Evolutionary conservation across 164 flowering plant species (phyloP).

Genomic region (Brasenia schreberi): DNA sequence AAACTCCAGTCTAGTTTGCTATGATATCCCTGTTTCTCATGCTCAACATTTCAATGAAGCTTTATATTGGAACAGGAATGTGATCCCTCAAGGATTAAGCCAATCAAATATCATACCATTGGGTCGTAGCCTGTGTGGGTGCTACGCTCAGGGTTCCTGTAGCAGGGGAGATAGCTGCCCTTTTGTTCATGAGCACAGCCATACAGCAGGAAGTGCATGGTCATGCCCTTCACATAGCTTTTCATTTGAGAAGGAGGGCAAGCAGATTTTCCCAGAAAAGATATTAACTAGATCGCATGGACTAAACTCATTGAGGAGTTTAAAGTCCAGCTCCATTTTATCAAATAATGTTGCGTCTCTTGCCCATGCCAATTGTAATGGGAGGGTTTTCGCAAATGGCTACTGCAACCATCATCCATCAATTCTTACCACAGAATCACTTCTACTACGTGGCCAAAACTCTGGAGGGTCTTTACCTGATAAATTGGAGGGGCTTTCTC

Average conservation of each 20-base stretch:
- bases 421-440: slow-evolving; percentile 3
- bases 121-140: slow-evolving; percentile 9
- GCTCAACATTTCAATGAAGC: slow-evolving; percentile 20
- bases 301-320: slow-evolving; percentile 18
- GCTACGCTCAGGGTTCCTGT: slow-evolving; percentile 15
- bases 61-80: slow-evolving; percentile 12
- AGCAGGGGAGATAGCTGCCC: slow-evolving; percentile 15
- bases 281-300: slow-evolving; percentile 38
- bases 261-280: slow-evolving; percentile 33
- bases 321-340: neutral
- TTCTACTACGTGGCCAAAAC: slow-evolving; percentile 10
- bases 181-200: slow-evolving; percentile 11
- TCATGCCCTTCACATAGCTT: slow-evolving; percentile 2
- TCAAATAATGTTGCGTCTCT: neutral
- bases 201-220: slow-evolving; percentile 4
- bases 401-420: slow-evolving; percentile 1
- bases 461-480: slow-evolving; percentile 9
- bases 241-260: slow-evolving; percentile 23
- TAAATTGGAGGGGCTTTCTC: neutral
- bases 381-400: slow-evolving; percentile 1
- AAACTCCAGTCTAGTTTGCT: slow-evolving; percentile 16
- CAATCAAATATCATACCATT: slow-evolving; percentile 8
- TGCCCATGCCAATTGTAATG: neutral
- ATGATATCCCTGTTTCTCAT: slow-evolving; percentile 14
- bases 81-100: slow-evolving; percentile 9